phyloP scores from a whole-genome alignment of 371 early-diverging fungal species.

The Dentiscutata heterogama region DNA sequence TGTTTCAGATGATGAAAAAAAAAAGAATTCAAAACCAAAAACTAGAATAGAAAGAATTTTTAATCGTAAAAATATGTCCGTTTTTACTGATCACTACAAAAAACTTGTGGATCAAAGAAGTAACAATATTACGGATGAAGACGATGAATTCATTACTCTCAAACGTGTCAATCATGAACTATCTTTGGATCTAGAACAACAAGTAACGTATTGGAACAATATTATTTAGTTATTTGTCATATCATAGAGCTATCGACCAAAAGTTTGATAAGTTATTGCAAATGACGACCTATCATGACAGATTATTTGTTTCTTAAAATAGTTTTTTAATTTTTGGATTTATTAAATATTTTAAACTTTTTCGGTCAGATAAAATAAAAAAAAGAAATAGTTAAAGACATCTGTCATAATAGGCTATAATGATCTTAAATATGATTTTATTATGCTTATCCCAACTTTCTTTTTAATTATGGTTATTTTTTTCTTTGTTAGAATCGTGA shows the following conservation, averaged over 20 bases:
- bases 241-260: too few species aligned
- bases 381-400: too few species aligned
- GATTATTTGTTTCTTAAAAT: too few species aligned
- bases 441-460: neutral
- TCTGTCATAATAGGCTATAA: too few species aligned
- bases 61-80: slow-evolving; percentile 88
- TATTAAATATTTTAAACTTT: too few species aligned
- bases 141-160: slow-evolving; percentile 84
- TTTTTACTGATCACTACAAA: slow-evolving; percentile 92
- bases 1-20: slow-evolving; percentile 12
- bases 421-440: neutral
- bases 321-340: too few species aligned
- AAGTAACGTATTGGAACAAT: slow-evolving; percentile 36
- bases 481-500: slow-evolving; percentile 36
- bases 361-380: too few species aligned
- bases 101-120: slow-evolving; percentile 78
- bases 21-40: slow-evolving; percentile 54
- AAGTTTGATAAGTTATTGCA: too few species aligned
- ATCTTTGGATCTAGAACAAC: slow-evolving; percentile 44
- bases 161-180: slow-evolving; percentile 80
- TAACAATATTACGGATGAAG: slow-evolving; percentile 50
- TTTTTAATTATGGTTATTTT: neutral
- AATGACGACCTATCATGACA: too few species aligned
- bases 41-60: slow-evolving; percentile 94
- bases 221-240: neutral